These are phyloP conservation scores for Citrus maxima DNA, from an alignment of 345 rosid species.

Conservation along the genomic window DNA sequence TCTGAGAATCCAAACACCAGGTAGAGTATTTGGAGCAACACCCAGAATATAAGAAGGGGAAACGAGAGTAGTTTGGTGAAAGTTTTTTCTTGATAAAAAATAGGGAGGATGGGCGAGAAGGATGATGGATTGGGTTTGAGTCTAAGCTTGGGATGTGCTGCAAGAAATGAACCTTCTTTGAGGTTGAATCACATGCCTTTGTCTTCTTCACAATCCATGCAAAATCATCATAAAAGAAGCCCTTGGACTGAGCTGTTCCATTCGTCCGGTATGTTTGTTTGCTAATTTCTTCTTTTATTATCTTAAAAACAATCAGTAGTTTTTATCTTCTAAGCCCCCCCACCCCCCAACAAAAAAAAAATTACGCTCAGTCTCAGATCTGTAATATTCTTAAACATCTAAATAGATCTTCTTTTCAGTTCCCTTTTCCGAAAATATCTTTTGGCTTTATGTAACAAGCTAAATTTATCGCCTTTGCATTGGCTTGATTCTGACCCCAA, in stretches of 20 bases:
- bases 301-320: not conserved
- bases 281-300: not conserved
- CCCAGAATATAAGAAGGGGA: conserved; percentile 2
- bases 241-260: conserved; percentile 51
- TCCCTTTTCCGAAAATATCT: not conserved
- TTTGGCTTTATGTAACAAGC: not conserved
- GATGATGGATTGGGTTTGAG: conserved; percentile 55
- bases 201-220: conserved; percentile 37
- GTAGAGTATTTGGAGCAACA: conserved; percentile 6
- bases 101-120: conserved; percentile 48
- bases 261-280: conserved; percentile 42
- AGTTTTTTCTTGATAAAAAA: not conserved
- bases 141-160: conserved; percentile 47
- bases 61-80: not conserved
- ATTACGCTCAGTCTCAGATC: not conserved
- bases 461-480: not conserved
- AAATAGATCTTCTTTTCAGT: not conserved
- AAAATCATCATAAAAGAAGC: conserved; percentile 28
- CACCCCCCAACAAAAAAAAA: not conserved
- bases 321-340: not conserved
- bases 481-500: too few relatives aligned
- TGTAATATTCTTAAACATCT: not conserved
- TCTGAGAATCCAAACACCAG: conserved; percentile 19
- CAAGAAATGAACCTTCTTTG: conserved; percentile 29
- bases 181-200: conserved; percentile 42